Evolutionary conservation across 805 yeast species (phyloP).

Genomic region (Yamadazyma sp.): DNA sequence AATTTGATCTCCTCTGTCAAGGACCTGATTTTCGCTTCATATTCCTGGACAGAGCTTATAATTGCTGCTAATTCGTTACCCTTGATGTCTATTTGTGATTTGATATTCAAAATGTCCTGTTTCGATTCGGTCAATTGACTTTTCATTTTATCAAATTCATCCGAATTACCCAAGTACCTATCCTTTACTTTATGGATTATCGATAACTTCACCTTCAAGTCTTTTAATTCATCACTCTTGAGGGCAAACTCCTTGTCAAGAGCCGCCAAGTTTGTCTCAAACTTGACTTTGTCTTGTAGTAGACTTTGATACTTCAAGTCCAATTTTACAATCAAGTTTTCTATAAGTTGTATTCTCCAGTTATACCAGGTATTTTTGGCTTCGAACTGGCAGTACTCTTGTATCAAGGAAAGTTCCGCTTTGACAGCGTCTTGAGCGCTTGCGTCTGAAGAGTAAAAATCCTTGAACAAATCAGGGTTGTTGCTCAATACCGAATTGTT

Average conservation of each 20-base stretch:
- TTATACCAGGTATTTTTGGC: constrained; percentile 60
- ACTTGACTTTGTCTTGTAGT: constrained; percentile 12
- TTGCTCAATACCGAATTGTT: constrained; percentile 46
- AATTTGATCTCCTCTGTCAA: constrained; percentile 12
- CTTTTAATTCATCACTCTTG: constrained; percentile 10
- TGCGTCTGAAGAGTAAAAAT: constrained; percentile 43
- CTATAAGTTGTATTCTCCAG: constrained; percentile 56
- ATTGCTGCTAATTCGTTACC: constrained; percentile 2
- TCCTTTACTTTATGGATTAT: constrained; percentile 9
- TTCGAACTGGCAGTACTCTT: constrained; percentile 51
- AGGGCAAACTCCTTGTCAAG: constrained; percentile 11
- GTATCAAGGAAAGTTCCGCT: constrained; percentile 49
- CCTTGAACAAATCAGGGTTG: constrained; percentile 50
- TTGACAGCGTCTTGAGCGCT: constrained; percentile 43
- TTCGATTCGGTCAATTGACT: constrained; percentile 13
- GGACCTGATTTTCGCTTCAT: constrained; percentile 1
- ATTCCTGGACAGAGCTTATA: not conserved
- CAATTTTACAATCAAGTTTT: constrained; percentile 42
- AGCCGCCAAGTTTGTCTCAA: constrained; percentile 8
- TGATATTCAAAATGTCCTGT: constrained; percentile 13
- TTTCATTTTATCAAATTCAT: constrained; percentile 12
- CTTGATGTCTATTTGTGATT: constrained; percentile 10
- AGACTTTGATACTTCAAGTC: constrained; percentile 13
- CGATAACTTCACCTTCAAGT: constrained; percentile 19
- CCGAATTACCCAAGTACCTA: constrained; percentile 9